These are phyloP conservation scores for Thermothielavioides terrestris DNA, from an alignment of 495 filamentous ascomycete species.

Conservation along the genomic window DNA sequence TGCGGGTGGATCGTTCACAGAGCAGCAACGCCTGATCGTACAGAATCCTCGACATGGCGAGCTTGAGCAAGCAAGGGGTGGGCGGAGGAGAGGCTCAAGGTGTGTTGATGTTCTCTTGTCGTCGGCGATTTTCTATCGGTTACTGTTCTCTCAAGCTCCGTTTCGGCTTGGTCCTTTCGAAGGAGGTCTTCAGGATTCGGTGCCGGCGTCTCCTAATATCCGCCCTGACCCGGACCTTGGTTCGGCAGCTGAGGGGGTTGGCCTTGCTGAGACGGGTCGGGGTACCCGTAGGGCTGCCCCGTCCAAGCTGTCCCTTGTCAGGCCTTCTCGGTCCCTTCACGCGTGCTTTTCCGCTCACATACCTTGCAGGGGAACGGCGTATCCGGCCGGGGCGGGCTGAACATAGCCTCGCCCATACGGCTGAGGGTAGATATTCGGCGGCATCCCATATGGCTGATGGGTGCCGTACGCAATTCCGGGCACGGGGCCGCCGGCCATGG, in stretches of 20 bases:
- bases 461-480: constrained; percentile 28
- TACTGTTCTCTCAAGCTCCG: not conserved
- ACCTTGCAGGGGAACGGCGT: constrained; percentile 35
- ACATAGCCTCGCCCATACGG: constrained; percentile 24
- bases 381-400: constrained; percentile 22
- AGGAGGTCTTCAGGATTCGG: not conserved
- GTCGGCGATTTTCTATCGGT: not conserved
- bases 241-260: constrained; percentile 27
- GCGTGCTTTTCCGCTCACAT: constrained; percentile 2
- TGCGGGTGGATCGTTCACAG: constrained; percentile 7
- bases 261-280: constrained; percentile 28
- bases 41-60: constrained; percentile 10
- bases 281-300: constrained; percentile 29
- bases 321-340: not conserved
- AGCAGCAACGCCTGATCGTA: constrained; percentile 22
- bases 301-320: constrained; percentile 8
- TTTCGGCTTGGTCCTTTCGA: too few species aligned
- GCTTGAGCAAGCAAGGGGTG: not conserved
- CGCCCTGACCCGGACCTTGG: constrained; percentile 23
- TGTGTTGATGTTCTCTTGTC: not conserved
- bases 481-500: constrained; percentile 22
- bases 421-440: constrained; percentile 19
- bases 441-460: constrained; percentile 27
- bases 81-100: not conserved
- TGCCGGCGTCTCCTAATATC: constrained; percentile 13